Base-by-base conservation (phyloP, 2,329 filamentous ascomycete species). In the Nectriaceae sp. region DNA sequence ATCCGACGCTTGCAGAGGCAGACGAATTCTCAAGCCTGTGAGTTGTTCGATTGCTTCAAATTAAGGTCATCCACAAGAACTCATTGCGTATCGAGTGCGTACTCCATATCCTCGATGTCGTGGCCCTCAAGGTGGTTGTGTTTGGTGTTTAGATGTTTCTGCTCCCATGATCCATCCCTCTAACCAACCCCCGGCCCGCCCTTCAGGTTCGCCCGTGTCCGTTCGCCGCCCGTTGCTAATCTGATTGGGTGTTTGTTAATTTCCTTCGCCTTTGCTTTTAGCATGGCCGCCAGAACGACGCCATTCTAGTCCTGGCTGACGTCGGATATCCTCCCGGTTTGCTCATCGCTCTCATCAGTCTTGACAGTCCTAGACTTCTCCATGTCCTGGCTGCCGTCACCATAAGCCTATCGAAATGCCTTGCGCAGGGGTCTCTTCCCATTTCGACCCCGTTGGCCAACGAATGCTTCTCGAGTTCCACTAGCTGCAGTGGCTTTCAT, bases 401-500 rank as follows among this genome's bases (percentile, higher is more conserved):
- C 59, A 57, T 63, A 51, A 65, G 61, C 65, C 65, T 63, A 65
- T 65, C 44, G 57, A 62, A 63, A 64, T 49, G 65, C 65, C 65
- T 65, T 58, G 59, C 55, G 46, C 56, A 62, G 54, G 60, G 61
- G 62, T 63, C 52, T 52, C 50, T 40, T 33, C 29, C 45, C 41
- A 36, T 42, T 46, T 26, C 31, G 46, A 49, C 31, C 21, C 21
- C 44, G 26, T 15, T 44, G 26, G 40, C 18, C 40, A 11, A 29
- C 18, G 16, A 18, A 31, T 19, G 24, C 45, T 41, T 36, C 39
- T 47, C 8, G n/a, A 13, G 24, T 13, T 29, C 24, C 24, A 13
- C 24, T 6, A 6, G 6, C 24, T 29, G 6, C 6, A 13, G 24
- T 29, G 24, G 24, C 24, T 29, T 29, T 29, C 24, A 29, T 29